A percentile compares a stretch with the other conserved stretches of the same genome.
Conservation (phyloP, 768 basidiomycete genomes). For the Amanita inopinata region DNA sequence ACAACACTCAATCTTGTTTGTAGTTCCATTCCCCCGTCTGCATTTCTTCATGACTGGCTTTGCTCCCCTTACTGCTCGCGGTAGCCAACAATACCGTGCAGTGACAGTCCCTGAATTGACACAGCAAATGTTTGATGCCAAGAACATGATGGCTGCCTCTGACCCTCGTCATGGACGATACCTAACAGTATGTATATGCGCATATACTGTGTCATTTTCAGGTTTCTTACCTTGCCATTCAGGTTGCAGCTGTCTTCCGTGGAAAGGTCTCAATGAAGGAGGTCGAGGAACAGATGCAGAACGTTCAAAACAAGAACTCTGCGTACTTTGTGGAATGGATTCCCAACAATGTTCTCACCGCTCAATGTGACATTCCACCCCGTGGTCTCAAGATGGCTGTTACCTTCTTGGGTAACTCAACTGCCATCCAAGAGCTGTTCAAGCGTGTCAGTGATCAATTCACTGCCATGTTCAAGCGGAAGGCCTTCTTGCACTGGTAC, state of each 20-base stretch:
- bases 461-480: constrained; percentile 98
- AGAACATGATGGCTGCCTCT: constrained; percentile 99
- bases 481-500: constrained; percentile 99
- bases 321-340: constrained; percentile 99
- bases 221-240: neutral
- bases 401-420: constrained; percentile 96
- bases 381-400: constrained; percentile 94
- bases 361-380: constrained; percentile 97
- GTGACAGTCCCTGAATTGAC: constrained; percentile 97
- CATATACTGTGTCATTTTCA: neutral
- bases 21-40: constrained; percentile 97
- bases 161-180: constrained; percentile 97
- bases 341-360: constrained; percentile 96
- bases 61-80: constrained; percentile 89
- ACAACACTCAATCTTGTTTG: constrained; percentile 1
- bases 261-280: constrained; percentile 99
- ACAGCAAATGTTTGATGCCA: constrained; percentile 98
- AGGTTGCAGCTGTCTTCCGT: constrained; percentile 96
- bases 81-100: constrained; percentile 91
- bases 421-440: constrained; percentile 96
- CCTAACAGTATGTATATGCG: constrained; percentile 59
- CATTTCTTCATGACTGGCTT: constrained; percentile 99
- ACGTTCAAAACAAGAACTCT: constrained; percentile 95
- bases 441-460: constrained; percentile 98
- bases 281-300: constrained; percentile 98